Base-by-base conservation (phyloP, 768 basidiomycete genomes). In the Suillus paluster region DNA sequence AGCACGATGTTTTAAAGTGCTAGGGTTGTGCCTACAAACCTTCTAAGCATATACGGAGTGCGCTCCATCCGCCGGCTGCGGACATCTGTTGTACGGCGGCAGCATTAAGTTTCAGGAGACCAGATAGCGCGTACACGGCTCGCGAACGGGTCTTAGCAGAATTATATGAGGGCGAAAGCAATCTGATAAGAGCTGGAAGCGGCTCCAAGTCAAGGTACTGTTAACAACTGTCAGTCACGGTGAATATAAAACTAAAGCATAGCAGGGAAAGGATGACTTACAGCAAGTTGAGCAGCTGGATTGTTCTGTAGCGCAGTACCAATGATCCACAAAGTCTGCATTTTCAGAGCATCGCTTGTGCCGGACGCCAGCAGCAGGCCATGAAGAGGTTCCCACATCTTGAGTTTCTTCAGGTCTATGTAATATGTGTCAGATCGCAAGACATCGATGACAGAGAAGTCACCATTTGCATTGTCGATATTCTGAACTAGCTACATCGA, bases 251-350 rank as follows among this genome's bases (percentile, higher is more conserved):
- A 19, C 21, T 46, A 27, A 52, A 1, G 49, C 63, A 27, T 36
- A 27, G 17, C 12, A 50, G n/a, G 34, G 56, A 48, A 33, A 19
- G 59, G 36, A 25, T 54, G 23, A 81, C 86, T 64, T 68, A 93
- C 92, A 4, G 86, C 84, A 58, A 84, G 79, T 66, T 96, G 95
- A 0, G 95, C 92, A 10, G 86, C 79, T 0, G 94, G 92, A 64
- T 96, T 97, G 68, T 97, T 96, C 72, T 95, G 94, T 6, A 95
- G 70, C 0, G 95, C 93, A 0, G 95, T 97, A 7, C 95, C 95
- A 27, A 92, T 82, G 0, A 95, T 87, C 95, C 95, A 97, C 11
- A 95, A 75, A 0, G 86, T 84, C 63, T 91, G 87, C 63, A 81
- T 76, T 67, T 84, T 87, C 27, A 95, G 81, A 30, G 78, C 79